phyloP scores from a whole-genome alignment of 1,139 yeast genomes.

The Protomyces gravidus region DNA sequence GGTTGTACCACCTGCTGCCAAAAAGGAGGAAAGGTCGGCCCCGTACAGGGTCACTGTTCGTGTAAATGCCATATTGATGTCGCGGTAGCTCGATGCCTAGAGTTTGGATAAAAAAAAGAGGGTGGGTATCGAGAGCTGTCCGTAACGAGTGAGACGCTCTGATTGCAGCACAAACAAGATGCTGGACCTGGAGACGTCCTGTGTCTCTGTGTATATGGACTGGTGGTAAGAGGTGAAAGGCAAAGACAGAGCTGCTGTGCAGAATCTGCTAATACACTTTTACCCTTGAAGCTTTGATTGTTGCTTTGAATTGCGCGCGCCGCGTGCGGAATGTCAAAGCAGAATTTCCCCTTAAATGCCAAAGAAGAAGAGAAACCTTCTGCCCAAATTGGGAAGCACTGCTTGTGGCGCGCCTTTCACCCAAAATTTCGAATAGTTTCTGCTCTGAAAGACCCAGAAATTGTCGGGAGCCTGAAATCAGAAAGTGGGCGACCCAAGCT shows the following conservation, averaged over 20 bases:
- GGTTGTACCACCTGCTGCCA: constrained; percentile 26
- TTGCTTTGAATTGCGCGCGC: too few species aligned
- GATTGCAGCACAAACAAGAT: not conserved
- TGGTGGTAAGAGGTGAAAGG: not conserved
- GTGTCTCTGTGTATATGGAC: not conserved
- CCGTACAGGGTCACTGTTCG: constrained; percentile 24
- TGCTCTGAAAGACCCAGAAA: too few species aligned
- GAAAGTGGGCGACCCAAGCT: too few species aligned
- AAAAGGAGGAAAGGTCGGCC: constrained; percentile 18
- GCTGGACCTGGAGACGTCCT: not conserved
- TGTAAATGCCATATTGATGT: constrained; percentile 9
- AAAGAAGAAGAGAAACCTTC: too few species aligned
- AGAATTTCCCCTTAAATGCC: not conserved
- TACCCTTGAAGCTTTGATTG: too few species aligned
- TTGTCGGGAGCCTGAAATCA: too few species aligned
- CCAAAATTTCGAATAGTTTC: too few species aligned
- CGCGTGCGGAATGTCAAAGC: not conserved
- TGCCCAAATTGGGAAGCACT: too few species aligned
- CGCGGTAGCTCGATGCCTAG: not conserved
- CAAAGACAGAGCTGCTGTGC: not conserved
- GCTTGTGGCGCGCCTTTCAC: too few species aligned
- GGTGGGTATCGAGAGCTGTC: constrained; percentile 16
- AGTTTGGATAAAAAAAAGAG: constrained; percentile 4
- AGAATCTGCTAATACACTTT: too few species aligned
- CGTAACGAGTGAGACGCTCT: constrained; percentile 27